phyloP scores from a whole-genome alignment of 305 asterid species.

The Stenogyne calaminthoides region DNA sequence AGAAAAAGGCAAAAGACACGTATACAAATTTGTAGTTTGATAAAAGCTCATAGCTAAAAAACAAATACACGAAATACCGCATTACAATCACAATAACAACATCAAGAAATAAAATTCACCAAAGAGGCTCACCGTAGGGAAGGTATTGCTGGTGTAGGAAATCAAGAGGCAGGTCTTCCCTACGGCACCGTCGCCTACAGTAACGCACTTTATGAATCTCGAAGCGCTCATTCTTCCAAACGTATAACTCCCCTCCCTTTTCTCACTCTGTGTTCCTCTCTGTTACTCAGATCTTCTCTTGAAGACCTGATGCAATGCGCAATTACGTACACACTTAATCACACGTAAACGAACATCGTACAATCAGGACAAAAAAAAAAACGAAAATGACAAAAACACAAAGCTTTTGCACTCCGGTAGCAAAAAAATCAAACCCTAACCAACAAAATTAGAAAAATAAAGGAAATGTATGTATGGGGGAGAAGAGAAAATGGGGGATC shows the following conservation, averaged over 20 bases:
- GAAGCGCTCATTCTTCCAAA: slow-evolving; percentile 67
- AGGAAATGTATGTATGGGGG: slow-evolving; percentile 35
- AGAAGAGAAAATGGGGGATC: slow-evolving; percentile 44
- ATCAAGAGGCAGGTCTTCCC: slow-evolving; percentile 83
- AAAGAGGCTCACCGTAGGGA: slow-evolving; percentile 64
- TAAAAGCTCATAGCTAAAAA: background rate
- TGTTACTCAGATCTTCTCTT: slow-evolving; percentile 54
- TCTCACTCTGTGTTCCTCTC: background rate
- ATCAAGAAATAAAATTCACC: background rate
- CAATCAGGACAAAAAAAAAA: background rate
- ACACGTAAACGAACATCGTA: slow-evolving; percentile 21
- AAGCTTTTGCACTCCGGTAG: slow-evolving; percentile 13
- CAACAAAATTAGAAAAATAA: slow-evolving; percentile 31
- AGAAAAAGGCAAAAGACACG: background rate
- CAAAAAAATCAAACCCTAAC: slow-evolving; percentile 48
- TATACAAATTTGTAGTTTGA: background rate
- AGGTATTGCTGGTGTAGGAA: slow-evolving; percentile 81
- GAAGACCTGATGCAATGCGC: slow-evolving; percentile 54
- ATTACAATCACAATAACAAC: background rate
- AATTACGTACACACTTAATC: slow-evolving; percentile 26
- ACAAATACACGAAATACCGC: background rate
- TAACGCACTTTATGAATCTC: slow-evolving; percentile 77
- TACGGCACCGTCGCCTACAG: slow-evolving; percentile 87
- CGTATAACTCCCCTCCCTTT: slow-evolving; percentile 6
- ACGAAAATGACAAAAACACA: background rate